Evolutionary conservation across 2,329 filamentous ascomycete genomes (phyloP).

Genomic region (Lachnellula occidentalis): DNA sequence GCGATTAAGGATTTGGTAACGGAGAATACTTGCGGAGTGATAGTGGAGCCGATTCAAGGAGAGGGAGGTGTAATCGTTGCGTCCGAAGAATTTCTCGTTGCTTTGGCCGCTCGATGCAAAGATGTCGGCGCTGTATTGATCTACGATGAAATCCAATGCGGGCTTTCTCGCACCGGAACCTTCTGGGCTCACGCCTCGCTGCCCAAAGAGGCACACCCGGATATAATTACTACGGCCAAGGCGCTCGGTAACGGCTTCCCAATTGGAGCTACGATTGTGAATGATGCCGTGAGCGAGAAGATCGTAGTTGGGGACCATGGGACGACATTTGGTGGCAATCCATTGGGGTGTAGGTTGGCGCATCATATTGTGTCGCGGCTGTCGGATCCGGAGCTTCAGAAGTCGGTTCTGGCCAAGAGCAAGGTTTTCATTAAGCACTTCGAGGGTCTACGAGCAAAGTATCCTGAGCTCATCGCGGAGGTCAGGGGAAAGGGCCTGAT

Average conservation of each 20-base stretch:
- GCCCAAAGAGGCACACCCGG: conserved; percentile 77
- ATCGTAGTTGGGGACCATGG: conserved; percentile 64
- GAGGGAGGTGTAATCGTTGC: conserved; percentile 90
- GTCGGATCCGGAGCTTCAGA: conserved; percentile 63
- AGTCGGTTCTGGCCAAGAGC: conserved; percentile 63
- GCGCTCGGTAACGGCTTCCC: conserved; percentile 95
- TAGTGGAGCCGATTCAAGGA: conserved; percentile 95
- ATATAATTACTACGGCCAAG: conserved; percentile 91
- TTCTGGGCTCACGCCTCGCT: conserved; percentile 84
- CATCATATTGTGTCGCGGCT: conserved; percentile 80
- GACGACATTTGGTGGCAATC: conserved; percentile 71
- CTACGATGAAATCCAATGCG: conserved; percentile 97
- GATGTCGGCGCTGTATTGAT: conserved; percentile 85
- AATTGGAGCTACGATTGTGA: conserved; percentile 73
- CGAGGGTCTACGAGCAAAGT: conserved; percentile 49
- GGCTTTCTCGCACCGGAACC: conserved; percentile 76
- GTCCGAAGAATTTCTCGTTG: conserved; percentile 73
- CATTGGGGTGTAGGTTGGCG: conserved; percentile 64
- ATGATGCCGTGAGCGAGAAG: conserved; percentile 58
- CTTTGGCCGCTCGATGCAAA: conserved; percentile 77
- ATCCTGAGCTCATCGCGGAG: conserved; percentile 70
- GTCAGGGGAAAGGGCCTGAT: conserved; percentile 80
- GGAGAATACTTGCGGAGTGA: conserved; percentile 83
- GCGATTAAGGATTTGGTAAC: conserved; percentile 71
- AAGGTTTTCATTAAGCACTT: conserved; percentile 54